Conservation (phyloP, 805 yeast genomes). For the Saccharomycopsis babjevae region DNA sequence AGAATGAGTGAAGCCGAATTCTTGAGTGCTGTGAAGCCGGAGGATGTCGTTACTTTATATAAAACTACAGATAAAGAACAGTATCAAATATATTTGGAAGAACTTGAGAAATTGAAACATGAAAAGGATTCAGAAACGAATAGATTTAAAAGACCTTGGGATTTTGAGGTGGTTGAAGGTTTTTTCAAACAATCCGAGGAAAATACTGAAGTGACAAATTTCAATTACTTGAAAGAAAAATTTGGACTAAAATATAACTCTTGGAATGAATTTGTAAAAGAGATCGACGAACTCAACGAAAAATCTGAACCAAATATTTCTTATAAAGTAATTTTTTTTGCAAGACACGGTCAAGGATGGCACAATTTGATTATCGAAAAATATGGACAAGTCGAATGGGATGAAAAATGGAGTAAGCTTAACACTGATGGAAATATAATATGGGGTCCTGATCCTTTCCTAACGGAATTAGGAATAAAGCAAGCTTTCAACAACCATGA, state of each 20-base stretch:
- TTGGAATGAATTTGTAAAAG: slow-evolving; percentile 27
- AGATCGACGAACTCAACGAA: slow-evolving; percentile 30
- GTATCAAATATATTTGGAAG: background rate
- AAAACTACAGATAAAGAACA: slow-evolving; percentile 7
- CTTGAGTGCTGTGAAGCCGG: slow-evolving; percentile 11
- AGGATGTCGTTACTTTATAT: slow-evolving; percentile 10
- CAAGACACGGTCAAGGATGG: slow-evolving; percentile 64
- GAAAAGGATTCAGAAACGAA: slow-evolving; percentile 4
- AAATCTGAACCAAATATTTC: slow-evolving; percentile 22
- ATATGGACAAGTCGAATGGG: slow-evolving; percentile 52
- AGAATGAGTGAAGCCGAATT: background rate
- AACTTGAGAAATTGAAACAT: background rate
- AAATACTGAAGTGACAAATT: slow-evolving; percentile 32
- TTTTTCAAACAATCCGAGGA: slow-evolving; percentile 35
- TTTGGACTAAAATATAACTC: slow-evolving; percentile 31
- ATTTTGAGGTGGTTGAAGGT: slow-evolving; percentile 30
- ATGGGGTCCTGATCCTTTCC: slow-evolving; percentile 53
- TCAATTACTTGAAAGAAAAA: slow-evolving; percentile 33
- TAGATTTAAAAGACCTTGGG: slow-evolving; percentile 14
- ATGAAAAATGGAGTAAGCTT: slow-evolving; percentile 39
- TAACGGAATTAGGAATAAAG: slow-evolving; percentile 43
- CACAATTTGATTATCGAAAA: slow-evolving; percentile 47
- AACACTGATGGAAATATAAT: slow-evolving; percentile 44
- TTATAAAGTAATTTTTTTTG: slow-evolving; percentile 43
- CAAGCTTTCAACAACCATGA: slow-evolving; percentile 44